These are phyloP conservation scores for Mycosphaerella sp. DNA, from an alignment of 2,329 filamentous ascomycete species.

Conservation along the genomic window DNA sequence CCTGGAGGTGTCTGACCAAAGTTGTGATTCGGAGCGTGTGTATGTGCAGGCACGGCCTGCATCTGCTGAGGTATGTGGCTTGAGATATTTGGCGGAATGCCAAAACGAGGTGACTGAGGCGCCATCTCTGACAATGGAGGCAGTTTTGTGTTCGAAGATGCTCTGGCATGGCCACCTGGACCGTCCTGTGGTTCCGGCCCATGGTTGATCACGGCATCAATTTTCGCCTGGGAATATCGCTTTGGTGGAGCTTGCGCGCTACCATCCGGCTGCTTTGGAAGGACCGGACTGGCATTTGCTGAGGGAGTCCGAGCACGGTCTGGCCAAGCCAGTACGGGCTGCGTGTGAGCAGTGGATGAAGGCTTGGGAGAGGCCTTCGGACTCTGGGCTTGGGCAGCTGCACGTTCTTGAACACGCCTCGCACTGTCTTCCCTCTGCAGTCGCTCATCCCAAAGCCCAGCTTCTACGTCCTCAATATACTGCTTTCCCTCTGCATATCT, in stretches of 20 bases:
- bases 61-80: conserved; percentile 18
- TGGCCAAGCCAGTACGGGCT: conserved; percentile 11
- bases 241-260: conserved; percentile 17
- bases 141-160: conserved; percentile 30
- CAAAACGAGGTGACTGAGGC: conserved; percentile 30
- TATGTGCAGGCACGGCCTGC: conserved; percentile 26
- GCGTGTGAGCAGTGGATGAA: conserved; percentile 22
- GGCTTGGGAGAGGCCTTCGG: conserved; percentile 24
- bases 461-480: conserved; percentile 64
- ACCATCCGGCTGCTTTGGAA: conserved; percentile 11
- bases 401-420: conserved; percentile 7
- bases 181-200: conserved; percentile 32
- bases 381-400: conserved; percentile 16
- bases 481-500: conserved; percentile 53
- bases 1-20: conserved; percentile 33
- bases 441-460: conserved; percentile 48
- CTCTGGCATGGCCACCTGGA: conserved; percentile 23
- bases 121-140: conserved; percentile 34
- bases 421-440: conserved; percentile 20
- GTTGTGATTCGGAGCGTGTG: conserved; percentile 17
- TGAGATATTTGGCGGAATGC: conserved; percentile 24
- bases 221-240: conserved; percentile 30
- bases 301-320: conserved; percentile 14
- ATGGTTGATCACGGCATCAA: conserved; percentile 35
- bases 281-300: conserved; percentile 16